Conservation (phyloP, 169 alveolate species). For the Plasmodium inui region DNA sequence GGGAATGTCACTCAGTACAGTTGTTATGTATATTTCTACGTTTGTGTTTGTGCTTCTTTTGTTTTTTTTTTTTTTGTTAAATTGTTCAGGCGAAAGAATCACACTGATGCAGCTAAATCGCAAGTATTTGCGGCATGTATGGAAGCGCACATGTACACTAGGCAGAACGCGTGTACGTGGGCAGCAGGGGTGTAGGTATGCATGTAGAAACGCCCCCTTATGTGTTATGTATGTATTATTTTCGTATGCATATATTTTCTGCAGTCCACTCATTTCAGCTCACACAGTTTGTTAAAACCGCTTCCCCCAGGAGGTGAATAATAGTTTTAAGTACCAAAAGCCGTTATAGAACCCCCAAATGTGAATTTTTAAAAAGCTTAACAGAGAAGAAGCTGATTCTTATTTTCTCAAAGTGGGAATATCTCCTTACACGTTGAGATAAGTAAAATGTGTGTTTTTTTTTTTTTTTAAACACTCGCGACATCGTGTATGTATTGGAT, state of each 20-base stretch:
- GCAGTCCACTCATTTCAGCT: not conserved
- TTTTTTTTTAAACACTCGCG: not conserved
- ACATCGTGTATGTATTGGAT: not conserved
- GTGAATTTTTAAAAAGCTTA: not conserved
- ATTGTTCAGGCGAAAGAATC: not conserved
- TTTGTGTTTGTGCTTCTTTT: not conserved
- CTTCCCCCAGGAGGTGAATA: not conserved
- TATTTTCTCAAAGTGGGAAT: not conserved
- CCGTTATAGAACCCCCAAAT: not conserved
- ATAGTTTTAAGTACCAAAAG: slow-evolving; percentile 3
- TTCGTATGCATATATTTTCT: not conserved
- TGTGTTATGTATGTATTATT: not conserved
- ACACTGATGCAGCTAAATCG: not conserved
- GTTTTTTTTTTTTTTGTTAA: not conserved
- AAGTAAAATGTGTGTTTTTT: not conserved
- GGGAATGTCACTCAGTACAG: not conserved
- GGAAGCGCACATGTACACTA: no score
- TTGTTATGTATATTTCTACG: not conserved
- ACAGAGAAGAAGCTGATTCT: not conserved
- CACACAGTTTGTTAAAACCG: not conserved
- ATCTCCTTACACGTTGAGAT: not conserved
- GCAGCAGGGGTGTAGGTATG: not conserved
- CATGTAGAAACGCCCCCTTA: not conserved
- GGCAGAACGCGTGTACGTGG: not conserved
- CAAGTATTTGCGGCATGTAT: not conserved